Base-by-base conservation (phyloP, 768 basidiomycete species). In the Xerocomus potaroensis region DNA sequence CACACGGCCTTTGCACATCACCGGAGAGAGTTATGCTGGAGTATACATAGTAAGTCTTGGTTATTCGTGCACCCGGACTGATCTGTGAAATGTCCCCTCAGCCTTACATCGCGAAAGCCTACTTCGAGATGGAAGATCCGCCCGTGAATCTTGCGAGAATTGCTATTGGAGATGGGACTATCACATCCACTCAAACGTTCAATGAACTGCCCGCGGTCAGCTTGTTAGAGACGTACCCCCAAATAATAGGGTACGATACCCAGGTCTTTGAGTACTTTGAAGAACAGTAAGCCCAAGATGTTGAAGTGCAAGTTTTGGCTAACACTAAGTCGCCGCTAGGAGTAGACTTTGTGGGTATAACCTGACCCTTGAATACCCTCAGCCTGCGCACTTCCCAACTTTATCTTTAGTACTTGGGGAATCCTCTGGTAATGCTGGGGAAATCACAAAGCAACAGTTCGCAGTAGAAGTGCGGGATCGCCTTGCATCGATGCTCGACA, bases 21-120 rank as follows among this genome's bases (percentile, higher is more conserved):
- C 79, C 1, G 87, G 87, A 5, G 87, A 88, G 65, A 84, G 83
- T 56, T 88, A 87, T 62, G 79, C 87, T 14, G 87, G 87, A 23
- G 74, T 74, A 48, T 87, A 83, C 55, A 86, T 87, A 43, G 79
- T 80, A 48, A 55, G 79, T 58, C n/a, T 24, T 16, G 12, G 29
- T 21, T 8, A n/a, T 34, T 2, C 14, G 32, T 19, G 16, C 23
- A n/a, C 37, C 8, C 23, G 9, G 16, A 10, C 23, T 9, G 37
- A 24, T 24, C 5, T n/a, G 37, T 37, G n/a, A 9, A n/a, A 38
- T 24, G 23, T 16, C 15, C 1, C 22, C 15, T 24, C 11, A 87
- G 83, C 85, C 87, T 8, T 87, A 88, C 58, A 88, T 89, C 57
- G 68, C 81, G 52, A 85, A 87, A 64, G 70, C 83, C 9, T 83